These are phyloP conservation scores for Candida quercuum DNA, from an alignment of 805 yeast species.

Conservation along the genomic window DNA sequence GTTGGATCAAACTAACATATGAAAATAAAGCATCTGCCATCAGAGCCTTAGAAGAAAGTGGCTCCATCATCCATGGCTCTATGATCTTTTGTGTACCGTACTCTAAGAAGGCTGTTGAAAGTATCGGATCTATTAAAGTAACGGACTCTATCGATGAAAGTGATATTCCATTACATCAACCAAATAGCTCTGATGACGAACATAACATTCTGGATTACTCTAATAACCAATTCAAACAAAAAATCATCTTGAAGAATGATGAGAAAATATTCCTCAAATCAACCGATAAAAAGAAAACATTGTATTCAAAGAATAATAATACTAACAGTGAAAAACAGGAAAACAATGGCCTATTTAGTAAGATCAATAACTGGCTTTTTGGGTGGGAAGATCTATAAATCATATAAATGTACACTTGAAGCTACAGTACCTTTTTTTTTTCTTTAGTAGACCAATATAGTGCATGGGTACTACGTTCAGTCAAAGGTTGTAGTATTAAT, in stretches of 20 bases:
- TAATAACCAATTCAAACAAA: conserved; percentile 16
- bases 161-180: conserved; percentile 11
- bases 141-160: conserved; percentile 45
- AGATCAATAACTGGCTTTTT: conserved; percentile 43
- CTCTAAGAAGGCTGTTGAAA: conserved; percentile 54
- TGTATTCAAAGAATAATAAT: conserved; percentile 24
- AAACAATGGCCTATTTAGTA: conserved; percentile 21
- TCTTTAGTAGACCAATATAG: background rate
- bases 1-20: conserved; percentile 90
- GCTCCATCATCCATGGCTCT: conserved; percentile 60
- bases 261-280: conserved; percentile 32
- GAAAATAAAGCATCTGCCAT: conserved; percentile 68
- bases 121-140: conserved; percentile 41
- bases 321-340: conserved; percentile 9
- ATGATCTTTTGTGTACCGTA: conserved; percentile 68
- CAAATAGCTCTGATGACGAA: conserved; percentile 1
- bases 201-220: conserved; percentile 7
- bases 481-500: too few species aligned
- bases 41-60: conserved; percentile 83
- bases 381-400: conserved; percentile 47
- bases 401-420: conserved; percentile 1
- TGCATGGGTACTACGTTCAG: too few species aligned
- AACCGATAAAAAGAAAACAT: conserved; percentile 10
- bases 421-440: background rate
- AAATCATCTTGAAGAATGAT: conserved; percentile 37